Evolutionary conservation across 768 basidiomycete genomes (phyloP), one percentile per base, ranked within the genome.

Genomic region (Porphyrellus cyaneotinctus): DNA sequence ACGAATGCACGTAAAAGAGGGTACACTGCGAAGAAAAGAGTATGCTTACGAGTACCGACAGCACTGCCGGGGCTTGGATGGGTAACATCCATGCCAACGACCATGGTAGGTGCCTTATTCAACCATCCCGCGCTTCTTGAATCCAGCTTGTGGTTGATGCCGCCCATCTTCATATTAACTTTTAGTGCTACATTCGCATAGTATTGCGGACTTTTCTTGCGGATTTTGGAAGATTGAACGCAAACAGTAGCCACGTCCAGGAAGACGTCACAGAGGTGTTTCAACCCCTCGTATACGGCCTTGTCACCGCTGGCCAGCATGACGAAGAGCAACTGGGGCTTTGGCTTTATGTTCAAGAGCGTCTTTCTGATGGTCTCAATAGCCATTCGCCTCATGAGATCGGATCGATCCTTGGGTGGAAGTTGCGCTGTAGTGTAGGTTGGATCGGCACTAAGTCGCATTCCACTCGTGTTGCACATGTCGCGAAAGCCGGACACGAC

Each of bases 61-160:
- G 82, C 76, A 52, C 85, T 88, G 2, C 85, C 84, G 6, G 82
- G 83, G 18, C 89, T 86, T 20, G 89, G 88, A 68, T 92, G 89
- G 2, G 87, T 91, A 22, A 88, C 87, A 45, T 81, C 80, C 72
- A 79, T 78, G 17, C 80, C 80, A 5, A 82, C 77, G 37, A 81
- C 52, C 78, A 81, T 81, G 17, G 80, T 81, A 33, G 75, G 69
- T 41, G 65, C 61, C 20, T 60, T 49, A 35, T 58, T 63, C 26
- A 81, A 63, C 75, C 74, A 78, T 35, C 17, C 58, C 28, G 66
- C 62, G 50, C 70, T 74, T n/a, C 55, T 59, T 31, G 60, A 58
- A 49, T 77, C 77, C 47, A 82, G 56, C 28, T 63, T 66, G 53
- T 81, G 79, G 51, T 81, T 81, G 44, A 80, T 62, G 18, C 80